phyloP scores from a whole-genome alignment of 345 rosid genomes.

The Firmiana major region DNA sequence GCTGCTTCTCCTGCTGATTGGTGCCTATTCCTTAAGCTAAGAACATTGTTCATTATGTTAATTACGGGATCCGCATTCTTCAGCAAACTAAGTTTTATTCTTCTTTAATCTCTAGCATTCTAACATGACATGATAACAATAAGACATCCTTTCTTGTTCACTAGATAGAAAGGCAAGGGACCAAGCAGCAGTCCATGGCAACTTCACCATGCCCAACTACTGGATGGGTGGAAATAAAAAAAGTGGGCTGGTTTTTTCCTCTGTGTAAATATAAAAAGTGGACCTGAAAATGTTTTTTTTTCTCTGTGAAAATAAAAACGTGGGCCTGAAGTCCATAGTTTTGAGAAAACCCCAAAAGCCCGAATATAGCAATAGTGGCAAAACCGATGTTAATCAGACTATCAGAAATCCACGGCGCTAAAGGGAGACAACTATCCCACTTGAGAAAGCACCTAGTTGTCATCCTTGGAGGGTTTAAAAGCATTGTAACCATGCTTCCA shows the following conservation, averaged over 20 bases:
- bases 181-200: too few species aligned
- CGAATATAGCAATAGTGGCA: neutral
- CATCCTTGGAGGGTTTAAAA: constrained; percentile 31
- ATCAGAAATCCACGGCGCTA: neutral
- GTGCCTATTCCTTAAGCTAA: too few species aligned
- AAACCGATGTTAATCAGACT: neutral
- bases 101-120: too few species aligned
- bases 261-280: neutral
- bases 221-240: neutral
- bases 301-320: too few species aligned
- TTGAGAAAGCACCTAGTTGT: constrained; percentile 40
- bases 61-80: neutral
- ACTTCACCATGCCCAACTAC: too few species aligned
- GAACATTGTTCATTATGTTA: neutral
- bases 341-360: neutral
- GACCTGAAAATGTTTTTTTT: too few species aligned
- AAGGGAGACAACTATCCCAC: neutral
- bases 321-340: too few species aligned
- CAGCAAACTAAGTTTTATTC: too few species aligned
- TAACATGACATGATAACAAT: too few species aligned
- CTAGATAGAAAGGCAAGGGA: too few species aligned
- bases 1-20: too few species aligned
- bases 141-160: too few species aligned
- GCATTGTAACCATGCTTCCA: constrained; percentile 42
- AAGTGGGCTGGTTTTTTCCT: neutral